phyloP scores from a whole-genome alignment of 75 land plant species.

The Cupressus sempervirens region DNA sequence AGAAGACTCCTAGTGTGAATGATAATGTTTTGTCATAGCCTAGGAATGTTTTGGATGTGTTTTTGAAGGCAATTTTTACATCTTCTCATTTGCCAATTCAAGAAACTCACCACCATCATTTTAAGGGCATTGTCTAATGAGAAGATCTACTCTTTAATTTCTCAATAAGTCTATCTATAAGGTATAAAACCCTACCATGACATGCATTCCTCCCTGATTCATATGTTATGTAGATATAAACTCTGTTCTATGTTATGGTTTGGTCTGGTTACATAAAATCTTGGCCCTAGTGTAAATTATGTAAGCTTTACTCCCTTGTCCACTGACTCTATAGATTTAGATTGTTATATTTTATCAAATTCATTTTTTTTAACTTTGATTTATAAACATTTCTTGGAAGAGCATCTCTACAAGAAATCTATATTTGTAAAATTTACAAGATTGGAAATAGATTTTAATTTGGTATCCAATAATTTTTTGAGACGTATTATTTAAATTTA shows the following conservation, averaged over 20 bases:
- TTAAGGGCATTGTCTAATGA: too few species aligned
- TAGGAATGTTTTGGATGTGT: too few species aligned
- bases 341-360: neutral
- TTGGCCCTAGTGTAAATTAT: neutral
- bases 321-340: neutral
- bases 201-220: too few species aligned
- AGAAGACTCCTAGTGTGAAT: too few species aligned
- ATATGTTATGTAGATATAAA: too few species aligned
- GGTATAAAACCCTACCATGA: too few species aligned
- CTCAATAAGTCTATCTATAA: too few species aligned
- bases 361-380: neutral
- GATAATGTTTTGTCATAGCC: too few species aligned
- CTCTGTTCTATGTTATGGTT: neutral
- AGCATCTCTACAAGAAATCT: neutral
- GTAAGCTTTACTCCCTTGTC: neutral
- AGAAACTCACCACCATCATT: too few species aligned
- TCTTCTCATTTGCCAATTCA: too few species aligned
- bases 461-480: neutral
- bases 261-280: neutral
- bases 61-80: too few species aligned
- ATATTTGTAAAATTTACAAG: neutral
- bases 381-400: neutral
- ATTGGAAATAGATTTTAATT: neutral
- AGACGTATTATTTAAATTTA: neutral
- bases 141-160: too few species aligned